phyloP scores from a whole-genome alignment of 2,329 filamentous ascomycete species.

The Botrytis paeoniae region DNA sequence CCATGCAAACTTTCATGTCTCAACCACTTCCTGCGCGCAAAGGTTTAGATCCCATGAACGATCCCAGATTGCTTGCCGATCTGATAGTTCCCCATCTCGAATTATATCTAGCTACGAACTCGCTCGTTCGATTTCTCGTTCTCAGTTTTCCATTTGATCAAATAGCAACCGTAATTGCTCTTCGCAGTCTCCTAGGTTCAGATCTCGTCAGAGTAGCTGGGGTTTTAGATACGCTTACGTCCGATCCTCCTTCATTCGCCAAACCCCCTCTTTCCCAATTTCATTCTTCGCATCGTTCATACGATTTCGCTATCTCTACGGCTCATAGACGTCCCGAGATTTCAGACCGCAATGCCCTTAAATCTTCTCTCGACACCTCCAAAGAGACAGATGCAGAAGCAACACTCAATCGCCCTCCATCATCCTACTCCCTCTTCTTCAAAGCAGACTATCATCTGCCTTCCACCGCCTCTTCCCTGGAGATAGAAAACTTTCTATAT shows the following conservation, averaged over 20 bases:
- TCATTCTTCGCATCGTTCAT: constrained; percentile 21
- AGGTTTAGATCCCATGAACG: constrained; percentile 51
- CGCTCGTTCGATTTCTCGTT: constrained; percentile 53
- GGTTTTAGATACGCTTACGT: constrained; percentile 43
- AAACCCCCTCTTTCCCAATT: constrained; percentile 23
- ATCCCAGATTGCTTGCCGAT: constrained; percentile 53
- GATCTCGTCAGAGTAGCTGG: constrained; percentile 58
- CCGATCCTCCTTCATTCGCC: constrained; percentile 30
- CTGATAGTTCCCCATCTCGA: constrained; percentile 60
- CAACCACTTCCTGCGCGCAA: constrained; percentile 50
- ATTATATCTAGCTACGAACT: constrained; percentile 53
- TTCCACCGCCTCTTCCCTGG: constrained; percentile 51
- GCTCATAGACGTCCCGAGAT: neutral
- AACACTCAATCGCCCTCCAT: constrained; percentile 19
- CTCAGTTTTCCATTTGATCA: constrained; percentile 58
- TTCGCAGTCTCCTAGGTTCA: constrained; percentile 56
- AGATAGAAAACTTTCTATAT: constrained; percentile 53
- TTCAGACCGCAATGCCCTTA: neutral
- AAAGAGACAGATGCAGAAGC: neutral
- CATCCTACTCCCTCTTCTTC: constrained; percentile 41
- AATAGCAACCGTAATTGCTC: constrained; percentile 53
- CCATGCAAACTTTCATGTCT: constrained; percentile 54
- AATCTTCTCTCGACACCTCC: neutral
- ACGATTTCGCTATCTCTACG: constrained; percentile 23
- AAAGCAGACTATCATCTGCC: constrained; percentile 57